Evolutionary conservation across 2,329 filamentous ascomycete species (phyloP).

Genomic region (Cladosporium sp.): DNA sequence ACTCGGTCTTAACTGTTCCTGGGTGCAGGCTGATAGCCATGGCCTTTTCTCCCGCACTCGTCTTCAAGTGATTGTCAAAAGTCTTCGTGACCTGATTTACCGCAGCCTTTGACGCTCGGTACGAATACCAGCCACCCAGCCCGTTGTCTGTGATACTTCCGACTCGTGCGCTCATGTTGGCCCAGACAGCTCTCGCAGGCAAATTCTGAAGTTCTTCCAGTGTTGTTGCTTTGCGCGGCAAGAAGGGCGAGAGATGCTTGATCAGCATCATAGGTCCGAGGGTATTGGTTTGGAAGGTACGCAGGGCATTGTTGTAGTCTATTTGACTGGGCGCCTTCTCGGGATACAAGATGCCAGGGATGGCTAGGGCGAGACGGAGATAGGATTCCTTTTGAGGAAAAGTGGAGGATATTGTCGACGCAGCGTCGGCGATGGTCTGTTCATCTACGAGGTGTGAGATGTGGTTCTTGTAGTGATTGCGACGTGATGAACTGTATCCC

Average conservation of each 20-base stretch:
- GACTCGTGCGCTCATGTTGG: slow-evolving; percentile 76
- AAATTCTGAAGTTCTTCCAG: slow-evolving; percentile 35
- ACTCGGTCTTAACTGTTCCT: slow-evolving; percentile 74
- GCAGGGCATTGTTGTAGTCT: slow-evolving; percentile 59
- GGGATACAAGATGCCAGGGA: slow-evolving; percentile 71
- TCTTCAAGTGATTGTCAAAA: slow-evolving; percentile 66
- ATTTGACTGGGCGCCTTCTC: slow-evolving; percentile 71
- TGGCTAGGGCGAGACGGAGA: slow-evolving; percentile 67
- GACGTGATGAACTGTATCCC: neutral
- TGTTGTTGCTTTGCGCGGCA: slow-evolving; percentile 60
- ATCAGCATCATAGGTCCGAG: slow-evolving; percentile 73
- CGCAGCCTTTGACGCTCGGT: slow-evolving; percentile 73
- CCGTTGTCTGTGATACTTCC: slow-evolving; percentile 72
- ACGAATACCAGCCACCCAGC: slow-evolving; percentile 79
- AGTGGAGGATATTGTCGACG: slow-evolving; percentile 43
- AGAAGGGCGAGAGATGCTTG: slow-evolving; percentile 70
- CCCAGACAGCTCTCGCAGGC: slow-evolving; percentile 61
- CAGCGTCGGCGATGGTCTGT: slow-evolving; percentile 57
- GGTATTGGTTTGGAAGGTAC: slow-evolving; percentile 72
- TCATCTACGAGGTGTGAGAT: slow-evolving; percentile 53
- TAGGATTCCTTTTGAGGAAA: slow-evolving; percentile 49
- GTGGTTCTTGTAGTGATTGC: neutral
- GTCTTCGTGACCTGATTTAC: slow-evolving; percentile 71
- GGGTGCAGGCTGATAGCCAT: slow-evolving; percentile 73
- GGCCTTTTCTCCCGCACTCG: slow-evolving; percentile 60